Percentiles rank a stretch among this genome's conserved stretches.
Conservation (phyloP, 164 flowering plant species). For the Aristolochia contorta region DNA sequence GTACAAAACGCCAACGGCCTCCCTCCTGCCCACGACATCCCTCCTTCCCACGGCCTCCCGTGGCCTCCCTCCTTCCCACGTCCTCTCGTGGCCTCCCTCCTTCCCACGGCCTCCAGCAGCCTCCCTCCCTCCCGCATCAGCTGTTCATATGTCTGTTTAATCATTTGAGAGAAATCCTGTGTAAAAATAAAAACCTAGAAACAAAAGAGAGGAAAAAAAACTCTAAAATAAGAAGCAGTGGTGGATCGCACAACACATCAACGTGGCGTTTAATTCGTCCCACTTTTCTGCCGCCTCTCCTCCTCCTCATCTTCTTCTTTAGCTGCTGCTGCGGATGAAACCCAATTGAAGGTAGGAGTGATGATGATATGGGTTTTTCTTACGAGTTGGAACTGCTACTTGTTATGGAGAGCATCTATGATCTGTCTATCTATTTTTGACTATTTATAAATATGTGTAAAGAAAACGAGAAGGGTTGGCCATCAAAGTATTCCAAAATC, state of each 20-base stretch:
- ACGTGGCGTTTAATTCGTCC: too few species aligned
- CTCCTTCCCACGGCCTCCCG: too few species aligned
- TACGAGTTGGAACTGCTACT: background rate
- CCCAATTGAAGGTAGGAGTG: background rate
- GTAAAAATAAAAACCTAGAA: background rate
- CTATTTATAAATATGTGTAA: background rate
- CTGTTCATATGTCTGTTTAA: background rate
- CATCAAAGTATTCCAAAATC: conserved; percentile 4
- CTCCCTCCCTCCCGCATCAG: too few species aligned
- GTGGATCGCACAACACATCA: too few species aligned
- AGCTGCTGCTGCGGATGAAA: background rate
- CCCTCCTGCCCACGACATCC: too few species aligned
- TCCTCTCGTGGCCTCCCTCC: too few species aligned
- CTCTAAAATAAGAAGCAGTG: too few species aligned
- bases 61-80: too few species aligned
- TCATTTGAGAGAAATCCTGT: background rate
- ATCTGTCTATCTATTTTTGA: background rate
- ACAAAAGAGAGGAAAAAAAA: background rate
- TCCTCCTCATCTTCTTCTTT: too few species aligned
- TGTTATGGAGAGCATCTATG: background rate
- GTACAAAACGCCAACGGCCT: too few species aligned
- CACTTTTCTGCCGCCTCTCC: too few species aligned
- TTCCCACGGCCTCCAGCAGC: too few species aligned
- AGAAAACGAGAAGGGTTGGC: conserved; percentile 1
- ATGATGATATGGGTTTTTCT: background rate